Conservation (phyloP, 139 green algal species). For the Chlamydomonas sp. region DNA sequence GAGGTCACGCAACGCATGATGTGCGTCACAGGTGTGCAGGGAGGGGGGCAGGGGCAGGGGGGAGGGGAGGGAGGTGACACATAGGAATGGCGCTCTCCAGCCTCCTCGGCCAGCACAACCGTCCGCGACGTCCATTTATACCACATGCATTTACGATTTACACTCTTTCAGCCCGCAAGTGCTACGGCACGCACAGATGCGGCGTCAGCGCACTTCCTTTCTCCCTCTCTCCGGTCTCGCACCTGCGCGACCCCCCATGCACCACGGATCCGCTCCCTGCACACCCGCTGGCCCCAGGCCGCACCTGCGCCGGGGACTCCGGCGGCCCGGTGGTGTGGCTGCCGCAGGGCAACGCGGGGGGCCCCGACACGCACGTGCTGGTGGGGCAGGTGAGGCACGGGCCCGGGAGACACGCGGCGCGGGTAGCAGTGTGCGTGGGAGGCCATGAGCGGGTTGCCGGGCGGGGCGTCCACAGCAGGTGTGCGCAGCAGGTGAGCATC, state of each 20-base stretch:
- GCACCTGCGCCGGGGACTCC: conserved; percentile 37
- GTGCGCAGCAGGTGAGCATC: too few species aligned
- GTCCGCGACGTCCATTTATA: too few species aligned
- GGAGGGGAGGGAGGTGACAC: too few species aligned
- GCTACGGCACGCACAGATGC: not conserved
- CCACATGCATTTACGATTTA: too few species aligned
- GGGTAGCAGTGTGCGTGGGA: too few species aligned
- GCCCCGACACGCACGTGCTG: not conserved
- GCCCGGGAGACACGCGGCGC: too few species aligned
- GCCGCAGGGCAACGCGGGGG: not conserved
- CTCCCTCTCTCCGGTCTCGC: too few species aligned
- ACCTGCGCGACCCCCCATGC: not conserved
- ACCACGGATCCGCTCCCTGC: not conserved
- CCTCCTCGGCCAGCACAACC: too few species aligned
- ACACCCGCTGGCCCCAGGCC: not conserved
- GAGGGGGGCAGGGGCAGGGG: not conserved
- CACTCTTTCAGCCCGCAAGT: not conserved
- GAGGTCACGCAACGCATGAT: conserved; percentile 28
- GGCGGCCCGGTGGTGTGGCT: conserved; percentile 24
- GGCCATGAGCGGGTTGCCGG: too few species aligned
- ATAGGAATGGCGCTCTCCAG: too few species aligned
- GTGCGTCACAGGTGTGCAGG: conserved; percentile 23
- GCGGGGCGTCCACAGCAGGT: too few species aligned
- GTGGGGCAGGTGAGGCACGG: not conserved
- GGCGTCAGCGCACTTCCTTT: not conserved